Base-by-base conservation (phyloP, 2,329 filamentous ascomycete genomes). In the Pezizomycotina sp. region DNA sequence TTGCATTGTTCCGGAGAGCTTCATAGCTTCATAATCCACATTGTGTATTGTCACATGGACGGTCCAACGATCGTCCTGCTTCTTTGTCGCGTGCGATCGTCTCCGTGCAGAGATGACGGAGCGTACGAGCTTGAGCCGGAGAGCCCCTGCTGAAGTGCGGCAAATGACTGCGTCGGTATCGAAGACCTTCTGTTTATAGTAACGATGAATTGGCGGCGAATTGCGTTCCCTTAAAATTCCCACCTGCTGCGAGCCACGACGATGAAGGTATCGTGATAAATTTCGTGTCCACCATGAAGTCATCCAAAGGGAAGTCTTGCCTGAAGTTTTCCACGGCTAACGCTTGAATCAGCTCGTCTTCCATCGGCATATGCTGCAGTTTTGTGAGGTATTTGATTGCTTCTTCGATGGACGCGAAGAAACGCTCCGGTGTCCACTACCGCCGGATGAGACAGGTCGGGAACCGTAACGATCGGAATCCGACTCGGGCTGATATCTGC, bases 1-100 rank as follows among this genome's bases (percentile, higher is more conserved):
- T 55, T 75, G 70, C 73, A 77, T 77, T 5, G 71, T 76, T 3
- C 72, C 73, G 14, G 69, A 68, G 12, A 77, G 54, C 1, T 68
- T 69, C 69, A 76, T 73, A 12, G 58, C 60, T 4, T 61, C 57
- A 48, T 64, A 65, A 53, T 77, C 69, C 28, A 77, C 63, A 12
- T 64, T 60, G 48, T 76, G 70, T 24, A 77, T 66, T 2, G 65
- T 72, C 34, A 77, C 71, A 43, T 71, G 72, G 20, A 77, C 73
- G 5, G 71, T 71, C 73, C 73, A 77, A 27, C 66, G 64, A 47
- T 75, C 69, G 36, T 69, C 65, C 19, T 61, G 59, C 2, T 36
- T 39, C 14, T 26, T 35, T 34, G 18, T 36, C 43, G 38, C 21
- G 36, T 42, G 12, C 27, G 26, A 31, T 43, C 46, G 19, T 38